Evolutionary conservation across 169 alveolate species (phyloP), one percentile per base, ranked within the genome.

Genomic region (Eimeria falciformis): DNA sequence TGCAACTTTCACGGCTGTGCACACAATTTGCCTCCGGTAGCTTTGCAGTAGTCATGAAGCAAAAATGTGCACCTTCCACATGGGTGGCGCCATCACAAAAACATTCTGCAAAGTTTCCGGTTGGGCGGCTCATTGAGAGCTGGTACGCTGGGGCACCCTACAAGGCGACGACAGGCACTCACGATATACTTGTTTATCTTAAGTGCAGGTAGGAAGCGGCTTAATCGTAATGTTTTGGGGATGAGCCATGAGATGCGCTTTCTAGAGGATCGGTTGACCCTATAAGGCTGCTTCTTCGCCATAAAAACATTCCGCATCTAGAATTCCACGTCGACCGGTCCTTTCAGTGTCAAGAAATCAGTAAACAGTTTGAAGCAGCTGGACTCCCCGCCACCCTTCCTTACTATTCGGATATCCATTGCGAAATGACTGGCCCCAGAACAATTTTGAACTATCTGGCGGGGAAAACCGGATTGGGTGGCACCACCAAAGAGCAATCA

Each of bases 351-450:
- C 25, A 53, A 53, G 65, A 53, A 53, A 53, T 53, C 17, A 53
- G 3, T 17, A 53, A 21, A 12, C 65, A 21, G 17, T 53, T 53
- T 21, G 65, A 53, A 21, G 65, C 65, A 53, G 65, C 65, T 12
- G 65, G 65, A 12, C 65, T 53, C n/a, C 65, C 65, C 65, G 65
- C 65, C 17, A 53, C 65, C 25, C 65, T 53, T 21, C 65, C 65
- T 1, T 53, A 53, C 65, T 53, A 17, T 53, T 53, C 65, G 25
- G 65, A 53, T 21, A 3, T 17, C n/a, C 65, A 53, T 21, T 53
- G 65, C n/a, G 65, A 53, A 53, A 53, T 53, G 65, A 53, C 65
- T 2, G 65, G 65, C 17, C n/a, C 65, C 3, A 53, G 65, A 53
- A 53, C 65, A 12, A 53, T 53, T 21, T 3, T 53, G 0, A 53